Conservation (phyloP, 2,329 filamentous ascomycete genomes). For the Diaporthe citriasiana region DNA sequence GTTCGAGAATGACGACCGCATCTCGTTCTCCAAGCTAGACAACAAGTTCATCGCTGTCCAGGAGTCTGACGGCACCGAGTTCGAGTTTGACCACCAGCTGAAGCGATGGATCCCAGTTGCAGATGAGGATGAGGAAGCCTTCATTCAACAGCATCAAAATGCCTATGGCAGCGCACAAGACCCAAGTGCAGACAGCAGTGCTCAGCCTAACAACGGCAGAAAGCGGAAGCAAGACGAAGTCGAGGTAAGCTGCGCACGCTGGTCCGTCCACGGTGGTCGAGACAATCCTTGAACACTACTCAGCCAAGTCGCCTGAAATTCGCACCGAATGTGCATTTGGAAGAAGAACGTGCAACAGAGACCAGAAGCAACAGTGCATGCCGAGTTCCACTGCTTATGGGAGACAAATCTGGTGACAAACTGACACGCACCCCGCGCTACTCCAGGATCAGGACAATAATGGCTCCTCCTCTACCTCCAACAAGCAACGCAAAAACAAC, state of each 20-base stretch:
- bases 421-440: slow-evolving; percentile 42
- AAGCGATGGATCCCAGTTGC: slow-evolving; percentile 79
- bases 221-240: slow-evolving; percentile 61
- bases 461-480: slow-evolving; percentile 41
- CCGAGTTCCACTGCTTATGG: slow-evolving; percentile 28
- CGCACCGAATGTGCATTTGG: slow-evolving; percentile 8
- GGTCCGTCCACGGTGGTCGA: slow-evolving; percentile 44
- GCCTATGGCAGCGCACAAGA: slow-evolving; percentile 45
- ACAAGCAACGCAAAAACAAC: slow-evolving; percentile 50
- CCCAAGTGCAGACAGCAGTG: slow-evolving; percentile 37
- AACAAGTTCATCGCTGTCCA: slow-evolving; percentile 87
- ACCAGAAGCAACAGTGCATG: slow-evolving; percentile 14
- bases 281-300: slow-evolving; percentile 36
- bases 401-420: slow-evolving; percentile 39
- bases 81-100: slow-evolving; percentile 80
- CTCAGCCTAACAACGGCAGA: slow-evolving; percentile 46
- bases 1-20: slow-evolving; percentile 84
- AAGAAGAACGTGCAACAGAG: slow-evolving; percentile 23
- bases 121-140: slow-evolving; percentile 52
- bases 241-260: slow-evolving; percentile 59
- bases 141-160: slow-evolving; percentile 49
- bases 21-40: slow-evolving; percentile 88
- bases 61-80: slow-evolving; percentile 83
- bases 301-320: slow-evolving; percentile 1
- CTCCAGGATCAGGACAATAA: slow-evolving; percentile 50